phyloP scores from a whole-genome alignment of 345 rosid species.

The Populus nigra region DNA sequence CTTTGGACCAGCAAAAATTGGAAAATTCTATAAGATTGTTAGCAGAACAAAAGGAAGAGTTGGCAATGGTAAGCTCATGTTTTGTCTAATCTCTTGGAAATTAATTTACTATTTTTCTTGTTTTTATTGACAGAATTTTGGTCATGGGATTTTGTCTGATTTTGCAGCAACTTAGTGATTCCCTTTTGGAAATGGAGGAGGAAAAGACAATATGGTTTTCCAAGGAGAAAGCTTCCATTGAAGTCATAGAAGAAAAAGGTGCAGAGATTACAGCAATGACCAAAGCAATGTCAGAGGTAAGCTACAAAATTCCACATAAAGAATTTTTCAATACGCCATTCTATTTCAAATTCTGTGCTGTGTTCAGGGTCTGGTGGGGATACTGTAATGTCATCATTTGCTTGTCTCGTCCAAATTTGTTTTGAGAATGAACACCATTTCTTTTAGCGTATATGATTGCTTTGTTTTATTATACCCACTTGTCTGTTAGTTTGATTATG shows the following conservation, averaged over 20 bases:
- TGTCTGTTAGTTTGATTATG: constrained; percentile 2
- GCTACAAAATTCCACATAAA: constrained; percentile 14
- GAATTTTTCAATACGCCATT: background rate
- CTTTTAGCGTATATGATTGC: too few relatives aligned
- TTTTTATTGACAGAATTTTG: constrained; percentile 1
- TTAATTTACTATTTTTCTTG: background rate
- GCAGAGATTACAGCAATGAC: constrained; percentile 45
- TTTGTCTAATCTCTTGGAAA: background rate
- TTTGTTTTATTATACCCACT: too few relatives aligned
- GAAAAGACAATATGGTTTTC: constrained; percentile 78
- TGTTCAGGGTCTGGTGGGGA: background rate
- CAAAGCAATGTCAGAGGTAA: constrained; percentile 55
- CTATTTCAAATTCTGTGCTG: background rate
- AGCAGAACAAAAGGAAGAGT: constrained; percentile 81
- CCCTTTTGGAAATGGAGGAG: constrained; percentile 90
- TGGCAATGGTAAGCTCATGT: constrained; percentile 62
- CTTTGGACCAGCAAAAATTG: constrained; percentile 45
- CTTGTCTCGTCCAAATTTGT: background rate
- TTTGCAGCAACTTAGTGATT: constrained; percentile 71
- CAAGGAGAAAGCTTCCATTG: constrained; percentile 63
- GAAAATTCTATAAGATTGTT: constrained; percentile 47
- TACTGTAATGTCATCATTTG: background rate
- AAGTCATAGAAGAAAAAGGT: constrained; percentile 58
- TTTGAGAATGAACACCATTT: too few relatives aligned
- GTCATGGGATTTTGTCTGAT: constrained; percentile 11